Evolutionary conservation across 345 rosid genomes (phyloP).

Genomic region (Populus tremula): DNA sequence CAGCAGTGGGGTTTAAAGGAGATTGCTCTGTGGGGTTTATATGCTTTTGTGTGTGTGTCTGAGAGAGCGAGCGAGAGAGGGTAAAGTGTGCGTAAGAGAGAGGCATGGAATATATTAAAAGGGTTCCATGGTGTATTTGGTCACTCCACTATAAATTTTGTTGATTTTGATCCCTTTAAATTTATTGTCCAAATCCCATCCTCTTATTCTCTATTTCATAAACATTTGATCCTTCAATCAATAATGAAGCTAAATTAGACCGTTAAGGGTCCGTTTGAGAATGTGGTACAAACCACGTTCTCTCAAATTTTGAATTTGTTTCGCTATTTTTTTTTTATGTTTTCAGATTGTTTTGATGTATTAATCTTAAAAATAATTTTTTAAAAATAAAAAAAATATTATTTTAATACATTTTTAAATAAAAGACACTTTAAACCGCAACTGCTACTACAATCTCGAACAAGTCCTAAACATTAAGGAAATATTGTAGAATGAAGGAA

Average conservation of each 20-base stretch:
- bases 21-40: conserved; percentile 25
- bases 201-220: neutral
- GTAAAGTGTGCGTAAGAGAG: conserved; percentile 22
- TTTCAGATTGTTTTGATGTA: too few species aligned
- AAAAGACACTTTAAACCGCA: too few species aligned
- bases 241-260: neutral
- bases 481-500: too few species aligned
- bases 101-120: conserved; percentile 36
- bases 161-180: neutral
- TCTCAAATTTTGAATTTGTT: too few species aligned
- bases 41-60: neutral
- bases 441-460: too few species aligned
- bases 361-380: too few species aligned
- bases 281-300: too few species aligned
- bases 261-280: too few species aligned
- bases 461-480: too few species aligned
- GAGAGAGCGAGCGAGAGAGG: neutral
- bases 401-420: too few species aligned
- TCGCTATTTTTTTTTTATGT: too few species aligned
- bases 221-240: neutral
- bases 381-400: too few species aligned
- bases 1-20: neutral
- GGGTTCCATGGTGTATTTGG: neutral
- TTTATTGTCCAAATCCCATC: neutral
- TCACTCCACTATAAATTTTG: neutral